These are phyloP conservation scores for Colletotrichum magnum DNA, from an alignment of 2,329 filamentous ascomycete species.

Conservation along the genomic window DNA sequence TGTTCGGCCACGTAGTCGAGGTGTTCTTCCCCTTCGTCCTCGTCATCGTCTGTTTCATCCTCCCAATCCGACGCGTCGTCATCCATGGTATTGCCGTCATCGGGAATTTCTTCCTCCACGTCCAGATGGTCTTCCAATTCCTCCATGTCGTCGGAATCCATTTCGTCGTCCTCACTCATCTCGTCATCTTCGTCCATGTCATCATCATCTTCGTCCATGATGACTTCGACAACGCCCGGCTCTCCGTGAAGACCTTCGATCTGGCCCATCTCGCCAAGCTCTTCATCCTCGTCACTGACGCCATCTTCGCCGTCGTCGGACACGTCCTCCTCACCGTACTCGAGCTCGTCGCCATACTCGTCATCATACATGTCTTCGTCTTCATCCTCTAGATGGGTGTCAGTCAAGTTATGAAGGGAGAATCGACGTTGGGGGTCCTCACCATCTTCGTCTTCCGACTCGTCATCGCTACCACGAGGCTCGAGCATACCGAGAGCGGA, in stretches of 20 bases:
- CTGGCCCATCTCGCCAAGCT: conserved; percentile 85
- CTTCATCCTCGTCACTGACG: conserved; percentile 91
- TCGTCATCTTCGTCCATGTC: conserved; percentile 75
- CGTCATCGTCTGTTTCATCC: conserved; percentile 71
- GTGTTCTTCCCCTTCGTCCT: conserved; percentile 65
- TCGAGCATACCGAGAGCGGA: conserved; percentile 97
- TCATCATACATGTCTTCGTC: conserved; percentile 95
- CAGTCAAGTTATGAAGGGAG: conserved; percentile 32
- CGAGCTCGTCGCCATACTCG: conserved; percentile 93
- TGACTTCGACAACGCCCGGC: conserved; percentile 77
- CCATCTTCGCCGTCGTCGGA: conserved; percentile 86
- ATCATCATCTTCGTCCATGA: conserved; percentile 80
- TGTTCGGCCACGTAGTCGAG: conserved; percentile 69
- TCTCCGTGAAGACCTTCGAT: conserved; percentile 82
- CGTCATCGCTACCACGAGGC: conserved; percentile 83
- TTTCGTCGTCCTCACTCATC: conserved; percentile 65
- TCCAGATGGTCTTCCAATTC: conserved; percentile 66
- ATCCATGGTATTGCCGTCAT: conserved; percentile 71
- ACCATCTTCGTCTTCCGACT: conserved; percentile 81
- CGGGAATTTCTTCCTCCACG: conserved; percentile 69
- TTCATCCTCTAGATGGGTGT: conserved; percentile 64
- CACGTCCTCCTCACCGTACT: conserved; percentile 86
- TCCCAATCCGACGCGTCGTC: conserved; percentile 74
- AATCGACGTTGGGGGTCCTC: conserved; percentile 40
- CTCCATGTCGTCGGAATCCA: conserved; percentile 65